A percentile compares a stretch with the other conserved stretches of the same genome.
phyloP scores from a whole-genome alignment of 441 rosid genomes.

The Erodium moschatum region DNA sequence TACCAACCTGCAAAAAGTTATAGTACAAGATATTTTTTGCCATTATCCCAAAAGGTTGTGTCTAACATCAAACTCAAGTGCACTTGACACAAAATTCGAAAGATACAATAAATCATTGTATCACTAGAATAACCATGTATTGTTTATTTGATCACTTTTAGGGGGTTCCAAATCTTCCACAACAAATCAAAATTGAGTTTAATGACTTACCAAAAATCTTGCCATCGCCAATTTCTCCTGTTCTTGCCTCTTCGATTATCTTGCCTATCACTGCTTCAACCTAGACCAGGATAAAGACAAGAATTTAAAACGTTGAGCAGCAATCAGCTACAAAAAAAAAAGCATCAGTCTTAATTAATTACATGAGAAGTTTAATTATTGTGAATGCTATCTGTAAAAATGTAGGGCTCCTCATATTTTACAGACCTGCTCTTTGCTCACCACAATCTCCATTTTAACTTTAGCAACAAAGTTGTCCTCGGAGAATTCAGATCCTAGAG shows the following conservation, averaged over 20 bases:
- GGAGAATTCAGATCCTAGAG: constrained; percentile 75
- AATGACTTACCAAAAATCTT: constrained; percentile 62
- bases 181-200: not conserved
- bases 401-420: not conserved
- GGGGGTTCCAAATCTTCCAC: not conserved
- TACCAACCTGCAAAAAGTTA: no score
- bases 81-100: no score
- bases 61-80: no score
- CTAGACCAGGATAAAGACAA: constrained; percentile 28
- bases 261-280: constrained; percentile 69
- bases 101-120: no score
- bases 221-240: constrained; percentile 91
- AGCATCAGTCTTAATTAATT: not conserved
- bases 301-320: not conserved
- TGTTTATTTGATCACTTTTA: not conserved
- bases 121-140: not conserved
- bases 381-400: not conserved
- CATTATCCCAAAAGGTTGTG: no score
- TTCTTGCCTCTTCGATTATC: constrained; percentile 65
- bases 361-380: not conserved
- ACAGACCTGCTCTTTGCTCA: constrained; percentile 65
- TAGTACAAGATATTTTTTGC: no score
- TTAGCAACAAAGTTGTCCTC: constrained; percentile 83
- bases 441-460: constrained; percentile 84
- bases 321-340: not conserved